These are phyloP conservation scores for Cyclospora cayetanensis DNA, from an alignment of 169 alveolate species.

Conservation along the genomic window DNA sequence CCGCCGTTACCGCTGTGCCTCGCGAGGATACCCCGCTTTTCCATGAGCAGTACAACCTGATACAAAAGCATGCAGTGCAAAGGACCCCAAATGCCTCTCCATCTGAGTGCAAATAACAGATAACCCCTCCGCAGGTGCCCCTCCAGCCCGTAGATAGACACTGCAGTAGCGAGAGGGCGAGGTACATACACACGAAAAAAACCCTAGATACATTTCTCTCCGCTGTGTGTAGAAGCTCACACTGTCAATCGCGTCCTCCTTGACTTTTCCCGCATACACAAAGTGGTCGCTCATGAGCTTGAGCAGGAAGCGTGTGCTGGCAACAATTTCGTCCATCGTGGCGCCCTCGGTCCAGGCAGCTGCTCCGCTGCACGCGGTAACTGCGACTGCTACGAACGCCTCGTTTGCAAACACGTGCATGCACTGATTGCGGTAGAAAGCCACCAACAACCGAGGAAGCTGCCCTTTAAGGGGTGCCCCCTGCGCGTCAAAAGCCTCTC, in stretches of 20 bases:
- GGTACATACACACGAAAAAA: neutral
- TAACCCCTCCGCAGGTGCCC: neutral
- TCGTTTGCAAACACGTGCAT: slow-evolving; percentile 18
- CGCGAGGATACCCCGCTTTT: neutral
- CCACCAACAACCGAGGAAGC: slow-evolving; percentile 43
- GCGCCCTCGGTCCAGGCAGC: slow-evolving; percentile 31
- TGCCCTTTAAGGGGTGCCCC: neutral
- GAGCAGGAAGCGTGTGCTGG: neutral
- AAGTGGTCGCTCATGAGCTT: neutral
- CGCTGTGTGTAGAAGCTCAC: slow-evolving; percentile 12
- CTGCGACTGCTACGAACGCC: slow-evolving; percentile 12
- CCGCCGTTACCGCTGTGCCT: neutral
- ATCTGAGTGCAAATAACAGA: neutral
- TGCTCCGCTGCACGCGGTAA: neutral
- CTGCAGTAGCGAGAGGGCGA: neutral
- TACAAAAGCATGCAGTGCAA: neutral
- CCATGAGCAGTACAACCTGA: slow-evolving; percentile 31
- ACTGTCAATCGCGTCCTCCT: neutral
- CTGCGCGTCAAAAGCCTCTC: no score
- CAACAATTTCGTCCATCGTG: neutral
- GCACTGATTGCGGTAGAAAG: slow-evolving; percentile 64
- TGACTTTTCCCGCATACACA: neutral
- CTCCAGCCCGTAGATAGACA: neutral
- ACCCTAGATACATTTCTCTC: neutral
- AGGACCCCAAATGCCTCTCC: neutral